A percentile compares a stretch with the other conserved stretches of the same genome.
Conservation (phyloP, 805 yeast genomes). For the Yamadazyma scolyti region DNA sequence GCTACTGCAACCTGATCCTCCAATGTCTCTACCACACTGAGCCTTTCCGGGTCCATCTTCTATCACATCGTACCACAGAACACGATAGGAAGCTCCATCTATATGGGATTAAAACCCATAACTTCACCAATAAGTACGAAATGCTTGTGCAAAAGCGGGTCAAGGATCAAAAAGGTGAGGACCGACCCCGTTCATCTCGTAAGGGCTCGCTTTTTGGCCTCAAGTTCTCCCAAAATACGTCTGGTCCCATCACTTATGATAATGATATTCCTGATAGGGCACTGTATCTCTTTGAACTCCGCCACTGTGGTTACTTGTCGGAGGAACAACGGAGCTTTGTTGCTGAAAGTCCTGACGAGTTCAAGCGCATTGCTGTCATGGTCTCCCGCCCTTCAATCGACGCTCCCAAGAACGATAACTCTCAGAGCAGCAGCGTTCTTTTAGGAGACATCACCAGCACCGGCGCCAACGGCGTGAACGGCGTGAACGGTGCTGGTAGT, state of each 20-base stretch:
- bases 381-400: constrained; percentile 29
- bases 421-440: too few relatives aligned
- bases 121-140: constrained; percentile 37
- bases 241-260: constrained; percentile 5
- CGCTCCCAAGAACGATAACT: too few relatives aligned
- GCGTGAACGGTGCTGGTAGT: constrained; percentile 5
- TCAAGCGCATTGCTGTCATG: constrained; percentile 28
- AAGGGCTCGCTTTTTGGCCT: constrained; percentile 39
- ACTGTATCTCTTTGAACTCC: constrained; percentile 9
- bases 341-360: constrained; percentile 17
- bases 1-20: constrained; percentile 89
- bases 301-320: constrained; percentile 28
- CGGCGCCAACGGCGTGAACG: constrained; percentile 28
- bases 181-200: constrained; percentile 21
- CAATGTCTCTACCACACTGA: constrained; percentile 81
- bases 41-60: constrained; percentile 50
- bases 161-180: constrained; percentile 25
- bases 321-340: constrained; percentile 31
- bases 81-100: constrained; percentile 30
- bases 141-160: constrained; percentile 32
- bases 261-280: constrained; percentile 12
- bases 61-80: constrained; percentile 24
- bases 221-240: constrained; percentile 25
- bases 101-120: constrained; percentile 30
- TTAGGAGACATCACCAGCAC: constrained; percentile 6